Evolutionary conservation across 2,329 filamentous ascomycete species (phyloP).

Genomic region (Cercospora brassicicola): DNA sequence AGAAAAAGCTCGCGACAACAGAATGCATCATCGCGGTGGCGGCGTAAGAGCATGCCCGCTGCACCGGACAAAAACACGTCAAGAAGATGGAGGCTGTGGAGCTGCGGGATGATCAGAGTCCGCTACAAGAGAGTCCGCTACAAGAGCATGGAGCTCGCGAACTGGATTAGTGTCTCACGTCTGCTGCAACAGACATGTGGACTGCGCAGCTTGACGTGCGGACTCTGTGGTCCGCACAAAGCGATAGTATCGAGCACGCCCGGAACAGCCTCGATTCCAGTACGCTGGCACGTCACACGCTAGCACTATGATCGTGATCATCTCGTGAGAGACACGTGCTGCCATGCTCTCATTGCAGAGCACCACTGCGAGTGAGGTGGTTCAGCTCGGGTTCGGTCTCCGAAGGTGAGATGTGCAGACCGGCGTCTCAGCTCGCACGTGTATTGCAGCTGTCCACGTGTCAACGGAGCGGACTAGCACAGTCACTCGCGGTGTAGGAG

Average conservation of each 20-base stretch:
- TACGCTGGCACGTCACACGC: background rate
- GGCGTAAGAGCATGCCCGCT: background rate
- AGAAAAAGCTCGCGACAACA: background rate
- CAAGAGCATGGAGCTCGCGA: background rate
- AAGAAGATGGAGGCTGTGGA: background rate
- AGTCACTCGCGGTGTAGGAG: background rate
- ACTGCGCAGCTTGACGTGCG: background rate
- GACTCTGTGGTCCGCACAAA: background rate
- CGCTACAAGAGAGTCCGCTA: background rate
- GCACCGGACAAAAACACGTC: background rate
- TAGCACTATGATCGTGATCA: background rate
- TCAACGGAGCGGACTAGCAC: background rate
- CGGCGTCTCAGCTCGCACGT: background rate
- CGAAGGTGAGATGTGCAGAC: background rate
- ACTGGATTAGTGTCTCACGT: background rate
- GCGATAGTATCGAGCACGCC: background rate
- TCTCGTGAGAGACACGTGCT: background rate
- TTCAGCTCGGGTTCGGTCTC: background rate
- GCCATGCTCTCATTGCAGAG: background rate
- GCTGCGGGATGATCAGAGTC: background rate
- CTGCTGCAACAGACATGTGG: background rate
- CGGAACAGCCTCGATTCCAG: background rate
- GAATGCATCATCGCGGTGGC: background rate
- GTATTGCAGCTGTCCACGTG: background rate
- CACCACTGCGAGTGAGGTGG: background rate